Evolutionary conservation across 768 basidiomycete species (phyloP), one percentile per base, ranked within the genome.

Genomic region (Boletus eberwhitei): DNA sequence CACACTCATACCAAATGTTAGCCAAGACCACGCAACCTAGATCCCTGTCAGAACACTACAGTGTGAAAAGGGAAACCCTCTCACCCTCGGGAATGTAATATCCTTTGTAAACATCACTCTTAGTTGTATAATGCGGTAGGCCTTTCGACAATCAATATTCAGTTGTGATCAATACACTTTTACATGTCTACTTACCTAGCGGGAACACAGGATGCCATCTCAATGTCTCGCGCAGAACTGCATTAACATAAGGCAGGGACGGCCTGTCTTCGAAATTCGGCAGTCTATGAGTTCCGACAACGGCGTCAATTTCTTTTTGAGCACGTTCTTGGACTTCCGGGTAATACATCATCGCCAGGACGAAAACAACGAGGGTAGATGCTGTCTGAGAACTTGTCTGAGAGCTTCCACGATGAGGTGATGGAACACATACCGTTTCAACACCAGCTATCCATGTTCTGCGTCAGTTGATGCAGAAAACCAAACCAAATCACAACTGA

Each of bases 171-270:
- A 9, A 43, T 34, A 14, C 7, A n/a, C 31, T 34, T n/a, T 32
- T 37, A 6, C 32, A 24, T 16, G 29, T 44, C 32, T 41, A 48
- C 63, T 52, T 47, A 59, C 68, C 70, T 50, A 70, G 50, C 5
- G 68, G 68, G 55, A 72, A 66, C 9, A 70, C 70, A 6, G 68
- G 68, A 41, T 72, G 66, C 68, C 68, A 70, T 45, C 68, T 68
- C 44, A 71, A 35, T 17, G 67, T 71, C 61, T 73, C 73, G 35
- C 73, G 73, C 48, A 74, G 38, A 49, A 73, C 50, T 19, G 72
- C 72, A 3, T 67, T 63, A 1, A 73, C 47, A 40, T 71, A 73
- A 29, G 69, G 71, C 41, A 75, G 51, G 4, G 59, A 61, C 7
- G 58, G 5, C 32, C 63, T 53, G 52, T 74, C 73, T 19, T 53